Evolutionary conservation across 1,139 yeast species (phyloP), one percentile per base, ranked within the genome.

Genomic region (Taphrina wiesneri): DNA sequence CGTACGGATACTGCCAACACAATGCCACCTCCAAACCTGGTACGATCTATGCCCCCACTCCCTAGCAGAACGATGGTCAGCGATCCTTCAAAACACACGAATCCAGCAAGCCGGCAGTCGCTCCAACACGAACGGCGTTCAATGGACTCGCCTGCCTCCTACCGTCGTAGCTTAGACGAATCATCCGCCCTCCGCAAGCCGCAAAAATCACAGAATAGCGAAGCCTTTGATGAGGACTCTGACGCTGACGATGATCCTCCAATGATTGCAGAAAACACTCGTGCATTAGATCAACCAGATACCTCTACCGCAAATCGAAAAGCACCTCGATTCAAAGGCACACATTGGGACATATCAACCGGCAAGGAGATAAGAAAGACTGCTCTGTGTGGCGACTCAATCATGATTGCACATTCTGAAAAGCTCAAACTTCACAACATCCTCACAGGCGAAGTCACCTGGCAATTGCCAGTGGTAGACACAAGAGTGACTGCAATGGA

Each of bases 281-380:
- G 64, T 15, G 32, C 56, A 4, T n/a, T 51, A 21, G 64, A 60
- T 26, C 64, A 60, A 21, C 64, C 64, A 1, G 79, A 76, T 53
- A 71, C 76, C 5, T 75, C 78, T 11, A 76, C 74, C 47, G 74
- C 76, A 7, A 76, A 76, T 66, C 70, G 78, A 47, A 68, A 76
- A 28, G 74, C 76, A 2, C 79, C 79, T 9, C 56, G 46, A 17
- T 60, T 60, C 34, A 60, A 41, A 45, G 57, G 57, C 3, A 39
- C 56, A 5, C 9, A 52, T 17, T 60, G 64, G 64, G 64, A 60
- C 17, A 7, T 60, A 2, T 41, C n/a, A 21, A 60, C 64, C 1
- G 64, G 64, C 39, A 60, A 60, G 30, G 64, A 60, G 36, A 45
- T 60, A 5, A 25, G 57, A 19, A 52, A 53, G 43, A 51, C 57